Base-by-base conservation (phyloP, 2,329 filamentous ascomycete genomes). In the Phialophora macrospora region DNA sequence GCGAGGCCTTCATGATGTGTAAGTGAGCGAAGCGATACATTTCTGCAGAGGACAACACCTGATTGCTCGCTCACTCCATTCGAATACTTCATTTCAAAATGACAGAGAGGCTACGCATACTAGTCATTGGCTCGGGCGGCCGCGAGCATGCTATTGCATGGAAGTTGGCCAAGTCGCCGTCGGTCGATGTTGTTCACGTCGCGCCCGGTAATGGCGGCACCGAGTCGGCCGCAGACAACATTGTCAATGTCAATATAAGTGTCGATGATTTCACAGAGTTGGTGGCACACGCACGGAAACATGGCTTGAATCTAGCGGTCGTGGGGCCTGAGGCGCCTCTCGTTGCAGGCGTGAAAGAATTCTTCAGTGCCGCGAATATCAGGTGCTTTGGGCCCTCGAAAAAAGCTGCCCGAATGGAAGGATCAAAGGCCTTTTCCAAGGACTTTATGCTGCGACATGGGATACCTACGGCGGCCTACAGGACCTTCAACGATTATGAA, bases 341-440 rank as follows among this genome's bases (percentile, higher is more conserved):
- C 14, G 94, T 98, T 30, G 92, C 91, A 68, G 95, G 95, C 60
- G 90, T 97, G 68, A 90, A 93, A 74, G 90, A 89, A 73, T 90
- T 89, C 80, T 98, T 98, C 81, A 84, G 87, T 68, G 79, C 84
- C 60, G 89, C 85, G 57, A 88, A 89, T 55, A 92, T 97, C 75
- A 85, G 87, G 72, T 90, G 88, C 78, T 98, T 97, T 75, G 95
- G 94, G 1, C 95, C 95, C 4, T 90, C 88, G 64, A 88, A 90
- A 79, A 87, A 87, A 56, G 94, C 95, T 24, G 93, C 95, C 20
- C 86, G 87, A 52, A 92, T 99, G 85, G 95, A 99, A 80, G 95
- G 95, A 66, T 96, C 91, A 81, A 99, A 99, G 83, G 91, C 94
- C 11, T 98, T 96, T 78, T 93, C 91, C 68, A 99, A 99, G 77